These are phyloP conservation scores for Aspergillus kassunensis DNA, from an alignment of 495 filamentous ascomycete species.

Conservation along the genomic window DNA sequence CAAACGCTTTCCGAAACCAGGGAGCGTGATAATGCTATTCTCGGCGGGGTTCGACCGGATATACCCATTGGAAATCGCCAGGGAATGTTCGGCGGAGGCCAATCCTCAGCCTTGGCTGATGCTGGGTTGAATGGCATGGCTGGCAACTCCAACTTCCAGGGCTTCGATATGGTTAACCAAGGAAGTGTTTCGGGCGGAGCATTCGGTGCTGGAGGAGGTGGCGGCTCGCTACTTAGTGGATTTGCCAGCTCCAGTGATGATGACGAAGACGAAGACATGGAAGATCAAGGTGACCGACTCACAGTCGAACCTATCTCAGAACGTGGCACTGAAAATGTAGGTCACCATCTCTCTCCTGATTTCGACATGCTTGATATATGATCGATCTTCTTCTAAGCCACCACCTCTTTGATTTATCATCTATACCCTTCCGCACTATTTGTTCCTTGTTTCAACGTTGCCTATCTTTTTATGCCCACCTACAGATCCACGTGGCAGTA, in stretches of 20 bases:
- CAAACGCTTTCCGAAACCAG: constrained; percentile 88
- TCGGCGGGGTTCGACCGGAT: constrained; percentile 93
- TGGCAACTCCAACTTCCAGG: constrained; percentile 59
- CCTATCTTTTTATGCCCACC: constrained; percentile 5
- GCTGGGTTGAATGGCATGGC: constrained; percentile 61
- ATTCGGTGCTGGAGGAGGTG: constrained; percentile 56
- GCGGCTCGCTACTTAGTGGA: constrained; percentile 76
- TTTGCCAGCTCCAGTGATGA: constrained; percentile 96
- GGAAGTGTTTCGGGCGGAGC: constrained; percentile 60
- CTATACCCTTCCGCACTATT: constrained; percentile 3
- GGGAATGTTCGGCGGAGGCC: constrained; percentile 57
- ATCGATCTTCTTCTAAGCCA: constrained; percentile 17
- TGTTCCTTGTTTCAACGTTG: background rate
- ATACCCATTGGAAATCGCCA: constrained; percentile 68
- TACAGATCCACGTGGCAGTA: constrained; percentile 15
- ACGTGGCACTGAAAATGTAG: constrained; percentile 60
- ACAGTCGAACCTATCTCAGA: constrained; percentile 29
- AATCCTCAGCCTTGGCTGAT: constrained; percentile 67
- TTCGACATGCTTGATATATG: constrained; percentile 51
- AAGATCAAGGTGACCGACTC: constrained; percentile 70
- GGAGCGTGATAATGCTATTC: constrained; percentile 95
- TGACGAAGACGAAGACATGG: constrained; percentile 94
- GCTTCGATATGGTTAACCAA: constrained; percentile 70
- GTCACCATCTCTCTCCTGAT: constrained; percentile 56
- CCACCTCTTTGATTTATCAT: constrained; percentile 10